Evolutionary conservation across 805 yeast genomes (phyloP).

Genomic region (Blastobotrys robertii): DNA sequence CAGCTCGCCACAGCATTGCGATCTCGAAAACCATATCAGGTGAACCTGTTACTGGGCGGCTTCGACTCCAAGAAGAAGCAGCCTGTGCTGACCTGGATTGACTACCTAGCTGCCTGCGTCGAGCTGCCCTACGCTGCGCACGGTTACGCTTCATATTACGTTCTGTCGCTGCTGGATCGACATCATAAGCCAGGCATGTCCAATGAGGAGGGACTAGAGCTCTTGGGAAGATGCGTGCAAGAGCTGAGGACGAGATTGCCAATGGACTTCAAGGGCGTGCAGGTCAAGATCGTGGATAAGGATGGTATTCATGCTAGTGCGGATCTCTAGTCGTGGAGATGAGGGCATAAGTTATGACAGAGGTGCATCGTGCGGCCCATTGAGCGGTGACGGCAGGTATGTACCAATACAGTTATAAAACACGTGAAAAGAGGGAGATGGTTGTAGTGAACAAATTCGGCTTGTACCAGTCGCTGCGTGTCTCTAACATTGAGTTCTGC

Average conservation of each 20-base stretch:
- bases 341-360: no score
- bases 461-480: no score
- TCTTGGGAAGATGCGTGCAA: constrained; percentile 60
- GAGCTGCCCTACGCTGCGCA: constrained; percentile 95
- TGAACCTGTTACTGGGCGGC: constrained; percentile 83
- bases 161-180: constrained; percentile 80
- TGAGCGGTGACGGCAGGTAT: no score
- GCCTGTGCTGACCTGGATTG: constrained; percentile 79
- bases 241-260: constrained; percentile 85
- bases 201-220: constrained; percentile 65
- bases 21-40: constrained; percentile 79
- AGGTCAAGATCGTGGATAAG: constrained; percentile 55
- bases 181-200: constrained; percentile 75
- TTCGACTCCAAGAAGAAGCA: constrained; percentile 47
- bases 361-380: no score
- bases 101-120: constrained; percentile 85
- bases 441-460: no score
- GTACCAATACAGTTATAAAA: no score
- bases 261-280: constrained; percentile 84
- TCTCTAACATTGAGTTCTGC: no score
- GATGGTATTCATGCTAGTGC: constrained; percentile 35
- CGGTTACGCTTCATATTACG: constrained; percentile 96
- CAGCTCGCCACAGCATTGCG: constrained; percentile 82
- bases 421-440: no score
- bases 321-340: neutral